A percentile compares a stretch with the other conserved stretches of the same genome.
Evolutionary conservation across 2,329 filamentous ascomycete genomes (phyloP).

Genomic region (Colletotrichum sp.): DNA sequence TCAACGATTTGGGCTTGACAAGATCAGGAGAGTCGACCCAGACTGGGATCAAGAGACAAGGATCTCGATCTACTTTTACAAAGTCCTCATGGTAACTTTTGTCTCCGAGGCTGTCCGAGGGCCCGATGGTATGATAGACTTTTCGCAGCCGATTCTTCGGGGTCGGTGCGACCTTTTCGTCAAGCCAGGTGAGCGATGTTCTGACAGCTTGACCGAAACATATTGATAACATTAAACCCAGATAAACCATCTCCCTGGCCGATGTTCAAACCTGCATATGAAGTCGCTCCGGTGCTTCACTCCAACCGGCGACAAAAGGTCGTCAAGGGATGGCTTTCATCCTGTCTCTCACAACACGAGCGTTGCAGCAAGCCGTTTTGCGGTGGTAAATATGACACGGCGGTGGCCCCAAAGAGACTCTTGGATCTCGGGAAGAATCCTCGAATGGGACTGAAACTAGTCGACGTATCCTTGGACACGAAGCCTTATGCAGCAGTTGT

Average conservation of each 20-base stretch:
- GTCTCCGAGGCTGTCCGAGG: neutral
- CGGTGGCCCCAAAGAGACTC: neutral
- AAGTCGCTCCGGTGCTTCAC: neutral
- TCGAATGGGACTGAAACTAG: neutral
- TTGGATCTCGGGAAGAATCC: neutral
- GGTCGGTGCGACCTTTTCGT: neutral
- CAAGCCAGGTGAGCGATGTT: neutral
- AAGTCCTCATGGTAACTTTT: neutral
- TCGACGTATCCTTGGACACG: neutral
- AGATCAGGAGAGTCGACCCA: neutral
- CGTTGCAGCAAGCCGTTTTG: neutral
- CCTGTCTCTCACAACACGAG: neutral
- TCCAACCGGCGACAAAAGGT: neutral
- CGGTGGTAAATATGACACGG: neutral
- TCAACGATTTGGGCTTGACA: neutral
- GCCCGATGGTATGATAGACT: neutral
- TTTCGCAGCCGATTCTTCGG: neutral
- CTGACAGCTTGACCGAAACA: fast-evolving
- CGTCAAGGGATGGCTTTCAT: neutral
- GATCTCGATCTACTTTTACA: neutral
- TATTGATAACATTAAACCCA: neutral
- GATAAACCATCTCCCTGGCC: neutral
- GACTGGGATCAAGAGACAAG: neutral
- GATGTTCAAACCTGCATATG: neutral
- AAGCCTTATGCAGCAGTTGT: neutral